A percentile compares a stretch with the other conserved stretches of the same genome.
These are phyloP conservation scores for Metrosideros polymorpha DNA, from an alignment of 441 rosid genomes.

Conservation along the genomic window DNA sequence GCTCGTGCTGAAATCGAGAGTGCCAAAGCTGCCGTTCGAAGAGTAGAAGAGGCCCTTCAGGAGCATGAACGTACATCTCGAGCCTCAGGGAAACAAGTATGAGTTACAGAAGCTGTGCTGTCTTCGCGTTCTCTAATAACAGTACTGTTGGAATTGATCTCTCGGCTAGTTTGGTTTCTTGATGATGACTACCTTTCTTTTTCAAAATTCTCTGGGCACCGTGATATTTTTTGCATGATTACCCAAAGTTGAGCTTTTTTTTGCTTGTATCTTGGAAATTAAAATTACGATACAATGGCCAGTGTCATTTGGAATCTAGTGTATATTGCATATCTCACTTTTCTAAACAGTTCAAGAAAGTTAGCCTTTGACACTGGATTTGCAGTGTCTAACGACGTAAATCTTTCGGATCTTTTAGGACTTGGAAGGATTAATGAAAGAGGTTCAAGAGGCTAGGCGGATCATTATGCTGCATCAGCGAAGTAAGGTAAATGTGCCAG, in stretches of 20 bases:
- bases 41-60: constrained; percentile 91
- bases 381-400: background rate
- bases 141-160: background rate
- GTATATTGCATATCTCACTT: background rate
- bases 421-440: constrained; percentile 85
- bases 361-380: background rate
- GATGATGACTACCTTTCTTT: background rate
- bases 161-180: background rate
- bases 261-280: background rate
- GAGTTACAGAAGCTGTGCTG: background rate
- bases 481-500: constrained; percentile 55
- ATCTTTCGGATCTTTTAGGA: constrained; percentile 38
- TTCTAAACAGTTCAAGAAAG: background rate
- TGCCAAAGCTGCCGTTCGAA: constrained; percentile 93
- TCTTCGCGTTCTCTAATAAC: background rate
- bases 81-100: constrained; percentile 71
- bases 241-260: background rate
- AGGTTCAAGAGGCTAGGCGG: constrained; percentile 98
- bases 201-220: background rate
- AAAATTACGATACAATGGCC: background rate
- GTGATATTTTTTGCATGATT: background rate
- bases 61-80: constrained; percentile 76
- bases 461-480: constrained; percentile 98
- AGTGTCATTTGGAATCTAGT: background rate
- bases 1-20: constrained; percentile 94